These are phyloP conservation scores for Phylloporus gajari DNA, from an alignment of 1,284 basidiomycete species.

Conservation along the genomic window DNA sequence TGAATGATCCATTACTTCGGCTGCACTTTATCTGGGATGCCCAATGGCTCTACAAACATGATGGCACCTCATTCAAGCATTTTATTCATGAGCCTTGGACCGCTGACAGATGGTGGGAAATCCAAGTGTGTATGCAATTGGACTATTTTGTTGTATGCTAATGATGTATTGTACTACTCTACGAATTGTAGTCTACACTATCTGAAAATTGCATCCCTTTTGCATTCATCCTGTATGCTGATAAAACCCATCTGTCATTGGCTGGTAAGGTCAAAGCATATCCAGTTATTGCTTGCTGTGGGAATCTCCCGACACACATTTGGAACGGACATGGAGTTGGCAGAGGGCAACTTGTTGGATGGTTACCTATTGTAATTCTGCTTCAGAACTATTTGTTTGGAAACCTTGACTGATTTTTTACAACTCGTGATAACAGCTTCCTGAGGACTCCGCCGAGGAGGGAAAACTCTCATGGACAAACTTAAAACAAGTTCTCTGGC, in stretches of 20 bases:
- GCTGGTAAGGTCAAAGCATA: neutral
- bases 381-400: too few relatives aligned
- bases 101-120: neutral
- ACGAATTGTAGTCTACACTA: neutral
- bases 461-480: slow-evolving; percentile 33
- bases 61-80: neutral
- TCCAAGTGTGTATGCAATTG: neutral
- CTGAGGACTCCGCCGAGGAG: slow-evolving; percentile 3
- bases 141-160: neutral
- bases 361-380: neutral
- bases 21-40: slow-evolving; percentile 27
- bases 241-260: neutral
- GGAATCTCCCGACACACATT: neutral
- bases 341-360: neutral
- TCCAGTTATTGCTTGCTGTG: neutral
- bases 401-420: too few relatives aligned
- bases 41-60: neutral
- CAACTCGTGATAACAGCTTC: too few relatives aligned
- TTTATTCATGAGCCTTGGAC: neutral
- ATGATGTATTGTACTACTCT: neutral
- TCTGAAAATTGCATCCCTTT: neutral
- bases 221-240: neutral
- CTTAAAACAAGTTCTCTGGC: slow-evolving; percentile 44
- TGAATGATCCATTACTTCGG: slow-evolving; percentile 27
- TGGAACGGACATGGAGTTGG: neutral